Percentiles rank a stretch among this genome's conserved stretches.
Conservation (phyloP, 805 yeast species). For the Scheffersomyces stipitis region DNA sequence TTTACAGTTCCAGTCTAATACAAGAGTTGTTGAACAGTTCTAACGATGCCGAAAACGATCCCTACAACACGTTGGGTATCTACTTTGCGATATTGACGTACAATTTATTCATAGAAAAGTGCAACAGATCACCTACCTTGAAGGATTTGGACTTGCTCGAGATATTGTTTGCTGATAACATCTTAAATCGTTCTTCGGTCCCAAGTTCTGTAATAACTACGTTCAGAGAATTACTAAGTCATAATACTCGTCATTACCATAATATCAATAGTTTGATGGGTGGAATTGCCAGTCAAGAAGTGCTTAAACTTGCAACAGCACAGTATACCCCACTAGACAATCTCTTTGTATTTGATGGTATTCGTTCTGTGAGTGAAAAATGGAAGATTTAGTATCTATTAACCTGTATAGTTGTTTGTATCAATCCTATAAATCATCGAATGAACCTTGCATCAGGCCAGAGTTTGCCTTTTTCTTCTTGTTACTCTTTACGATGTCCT, state of each 20-base stretch:
- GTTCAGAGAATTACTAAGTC: constrained; percentile 35
- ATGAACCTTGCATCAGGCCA: constrained; percentile 52
- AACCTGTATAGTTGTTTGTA: background rate
- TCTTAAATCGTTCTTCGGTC: constrained; percentile 9
- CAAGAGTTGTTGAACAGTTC: constrained; percentile 11
- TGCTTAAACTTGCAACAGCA: constrained; percentile 67
- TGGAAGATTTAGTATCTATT: constrained; percentile 24
- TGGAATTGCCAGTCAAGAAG: constrained; percentile 85
- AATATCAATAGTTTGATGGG: constrained; percentile 72
- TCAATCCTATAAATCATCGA: constrained; percentile 47
- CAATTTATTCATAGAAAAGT: constrained; percentile 17
- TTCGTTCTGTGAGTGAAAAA: constrained; percentile 48
- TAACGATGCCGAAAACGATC: constrained; percentile 12
- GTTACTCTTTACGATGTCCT: constrained; percentile 65
- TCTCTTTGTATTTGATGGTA: constrained; percentile 71
- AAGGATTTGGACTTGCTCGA: constrained; percentile 20
- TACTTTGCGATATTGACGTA: constrained; percentile 45
- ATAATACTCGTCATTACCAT: constrained; percentile 47
- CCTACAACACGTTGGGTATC: constrained; percentile 24
- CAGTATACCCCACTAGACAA: constrained; percentile 83
- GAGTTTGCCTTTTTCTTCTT: constrained; percentile 53
- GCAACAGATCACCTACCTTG: constrained; percentile 14
- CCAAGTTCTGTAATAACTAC: constrained; percentile 15
- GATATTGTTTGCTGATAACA: constrained; percentile 15
- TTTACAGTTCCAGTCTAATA: constrained; percentile 14